phyloP scores from a whole-genome alignment of 108 stramenopile genomes.

The Cyclotella choctawhatcheeana region DNA sequence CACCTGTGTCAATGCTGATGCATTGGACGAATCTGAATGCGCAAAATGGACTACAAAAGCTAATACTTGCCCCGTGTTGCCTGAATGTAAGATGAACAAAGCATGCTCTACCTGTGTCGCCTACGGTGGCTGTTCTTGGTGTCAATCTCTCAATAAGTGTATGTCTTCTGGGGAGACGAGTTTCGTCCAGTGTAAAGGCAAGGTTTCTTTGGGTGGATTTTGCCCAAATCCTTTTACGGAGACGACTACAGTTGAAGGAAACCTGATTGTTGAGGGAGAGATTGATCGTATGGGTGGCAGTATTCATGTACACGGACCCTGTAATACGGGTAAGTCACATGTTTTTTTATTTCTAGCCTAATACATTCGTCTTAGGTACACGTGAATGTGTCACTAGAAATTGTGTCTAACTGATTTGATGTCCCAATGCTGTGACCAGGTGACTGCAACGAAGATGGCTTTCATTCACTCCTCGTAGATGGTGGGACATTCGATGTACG shows the following conservation, averaged over 20 bases:
- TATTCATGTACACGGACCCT: slow-evolving; percentile 32
- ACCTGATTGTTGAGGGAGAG: slow-evolving; percentile 32
- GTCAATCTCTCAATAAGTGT: slow-evolving; percentile 28
- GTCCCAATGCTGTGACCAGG: background rate
- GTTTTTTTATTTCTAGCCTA: background rate
- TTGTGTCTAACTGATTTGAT: background rate
- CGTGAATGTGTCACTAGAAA: too few species aligned
- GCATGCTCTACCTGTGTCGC: slow-evolving; percentile 24
- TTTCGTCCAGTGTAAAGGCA: slow-evolving; percentile 35
- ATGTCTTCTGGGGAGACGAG: slow-evolving; percentile 13
- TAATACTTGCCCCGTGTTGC: slow-evolving; percentile 16
- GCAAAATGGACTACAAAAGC: slow-evolving; percentile 30
- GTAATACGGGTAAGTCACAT: slow-evolving; percentile 27
- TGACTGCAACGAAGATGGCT: slow-evolving; percentile 24
- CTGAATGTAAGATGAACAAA: slow-evolving; percentile 24
- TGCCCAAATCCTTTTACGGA: slow-evolving; percentile 33
- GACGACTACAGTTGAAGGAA: slow-evolving; percentile 20
- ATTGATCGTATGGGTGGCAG: slow-evolving; percentile 18
- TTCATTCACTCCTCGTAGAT: slow-evolving; percentile 27
- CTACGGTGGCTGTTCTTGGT: slow-evolving; percentile 24
- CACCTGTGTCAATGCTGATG: slow-evolving; percentile 19
- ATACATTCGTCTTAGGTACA: too few species aligned
- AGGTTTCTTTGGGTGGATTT: background rate
- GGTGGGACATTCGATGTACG: slow-evolving; percentile 33
- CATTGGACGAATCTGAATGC: slow-evolving; percentile 9